Conservation (phyloP, 331 rosid genomes). For the Ulmus americana region DNA sequence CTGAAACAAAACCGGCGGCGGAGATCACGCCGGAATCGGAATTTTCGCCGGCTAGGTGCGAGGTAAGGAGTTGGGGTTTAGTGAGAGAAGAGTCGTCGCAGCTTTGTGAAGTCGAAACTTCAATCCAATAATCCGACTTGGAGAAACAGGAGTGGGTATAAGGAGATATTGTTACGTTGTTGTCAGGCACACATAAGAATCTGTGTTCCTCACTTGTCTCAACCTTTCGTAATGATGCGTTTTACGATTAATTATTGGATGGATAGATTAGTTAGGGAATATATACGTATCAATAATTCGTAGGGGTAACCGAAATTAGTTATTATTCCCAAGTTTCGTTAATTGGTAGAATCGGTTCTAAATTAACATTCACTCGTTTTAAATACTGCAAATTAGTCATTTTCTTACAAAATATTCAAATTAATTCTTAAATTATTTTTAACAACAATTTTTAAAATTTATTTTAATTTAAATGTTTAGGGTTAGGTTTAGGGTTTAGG, state of each 20-base stretch:
- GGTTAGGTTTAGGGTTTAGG: too few species aligned
- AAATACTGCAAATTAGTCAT: too few species aligned
- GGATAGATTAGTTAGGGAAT: too few species aligned
- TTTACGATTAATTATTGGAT: neutral
- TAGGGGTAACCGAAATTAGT: too few species aligned
- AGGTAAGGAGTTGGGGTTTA: constrained; percentile 3
- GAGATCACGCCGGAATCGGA: constrained; percentile 1
- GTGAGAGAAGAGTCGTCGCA: constrained; percentile 13
- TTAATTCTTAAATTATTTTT: too few species aligned
- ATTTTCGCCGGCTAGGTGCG: constrained; percentile 6
- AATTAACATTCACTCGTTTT: too few species aligned
- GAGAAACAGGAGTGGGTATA: constrained; percentile 3
- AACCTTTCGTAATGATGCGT: neutral
- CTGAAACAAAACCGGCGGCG: neutral
- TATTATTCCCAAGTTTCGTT: too few species aligned
- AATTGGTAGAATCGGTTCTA: too few species aligned
- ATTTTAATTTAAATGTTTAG: too few species aligned
- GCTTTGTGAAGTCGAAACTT: constrained; percentile 6
- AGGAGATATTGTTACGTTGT: neutral
- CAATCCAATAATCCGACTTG: constrained; percentile 19
- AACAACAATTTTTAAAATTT: too few species aligned
- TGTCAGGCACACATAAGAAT: constrained; percentile 20
- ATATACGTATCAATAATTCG: too few species aligned
- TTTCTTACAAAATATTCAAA: too few species aligned
- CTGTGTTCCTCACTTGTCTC: constrained; percentile 7